Evolutionary conservation across 805 yeast species (phyloP).

Genomic region (Saccharomycopsis guyanensis): DNA sequence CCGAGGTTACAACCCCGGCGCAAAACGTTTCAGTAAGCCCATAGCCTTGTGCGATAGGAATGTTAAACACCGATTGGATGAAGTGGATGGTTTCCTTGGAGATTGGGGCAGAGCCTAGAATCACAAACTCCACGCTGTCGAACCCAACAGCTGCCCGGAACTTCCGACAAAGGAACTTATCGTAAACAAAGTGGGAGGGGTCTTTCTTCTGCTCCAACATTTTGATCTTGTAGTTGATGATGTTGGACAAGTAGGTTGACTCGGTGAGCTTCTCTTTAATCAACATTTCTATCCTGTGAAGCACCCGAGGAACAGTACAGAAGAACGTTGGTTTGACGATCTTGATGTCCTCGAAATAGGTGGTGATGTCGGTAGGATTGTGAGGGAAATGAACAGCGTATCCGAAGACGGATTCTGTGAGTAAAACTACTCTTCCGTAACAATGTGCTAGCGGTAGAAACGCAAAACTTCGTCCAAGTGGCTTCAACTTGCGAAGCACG

Average conservation of each 20-base stretch:
- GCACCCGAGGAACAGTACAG: slow-evolving; percentile 57
- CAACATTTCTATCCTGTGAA: slow-evolving; percentile 55
- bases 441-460: slow-evolving; percentile 53
- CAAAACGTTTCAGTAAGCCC: slow-evolving; percentile 65
- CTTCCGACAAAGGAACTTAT: slow-evolving; percentile 34
- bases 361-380: slow-evolving; percentile 41
- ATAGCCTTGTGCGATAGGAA: slow-evolving; percentile 58
- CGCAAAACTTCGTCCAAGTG: no score
- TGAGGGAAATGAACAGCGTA: slow-evolving; percentile 31
- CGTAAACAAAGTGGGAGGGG: slow-evolving; percentile 31
- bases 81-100: slow-evolving; percentile 54
- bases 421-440: slow-evolving; percentile 39
- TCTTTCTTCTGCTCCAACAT: slow-evolving; percentile 30
- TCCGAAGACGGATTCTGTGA: slow-evolving; percentile 17
- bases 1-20: slow-evolving; percentile 49
- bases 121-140: slow-evolving; percentile 33
- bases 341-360: slow-evolving; percentile 51
- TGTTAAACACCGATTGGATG: slow-evolving; percentile 50
- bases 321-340: slow-evolving; percentile 45
- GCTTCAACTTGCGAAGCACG: slow-evolving; percentile 34
- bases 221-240: slow-evolving; percentile 34
- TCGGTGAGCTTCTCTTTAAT: slow-evolving; percentile 41
- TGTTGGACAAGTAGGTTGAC: slow-evolving; percentile 35
- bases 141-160: slow-evolving; percentile 43
- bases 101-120: slow-evolving; percentile 67